These are phyloP conservation scores for Calocybe indica DNA, from an alignment of 768 basidiomycete species.

Conservation along the genomic window DNA sequence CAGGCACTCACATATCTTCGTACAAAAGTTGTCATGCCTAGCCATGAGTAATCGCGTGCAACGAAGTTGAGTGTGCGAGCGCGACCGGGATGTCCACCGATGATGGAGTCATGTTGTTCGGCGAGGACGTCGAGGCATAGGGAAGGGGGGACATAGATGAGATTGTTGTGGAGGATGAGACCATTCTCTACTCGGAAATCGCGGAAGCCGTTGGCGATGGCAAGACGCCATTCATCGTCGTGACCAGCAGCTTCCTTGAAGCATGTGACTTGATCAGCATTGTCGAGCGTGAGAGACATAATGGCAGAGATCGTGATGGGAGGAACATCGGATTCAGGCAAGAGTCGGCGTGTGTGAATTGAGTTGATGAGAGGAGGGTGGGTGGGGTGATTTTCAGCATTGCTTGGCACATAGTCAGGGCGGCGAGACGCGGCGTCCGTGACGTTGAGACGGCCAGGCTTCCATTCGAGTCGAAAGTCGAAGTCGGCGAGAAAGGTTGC, in stretches of 20 bases:
- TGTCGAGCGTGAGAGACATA: conserved; percentile 18
- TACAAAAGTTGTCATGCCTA: conserved; percentile 16
- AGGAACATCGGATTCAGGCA: no score
- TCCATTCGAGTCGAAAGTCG: conserved; percentile 25
- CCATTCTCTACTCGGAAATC: conserved; percentile 13
- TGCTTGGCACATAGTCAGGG: conserved; percentile 23
- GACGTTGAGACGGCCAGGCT: conserved; percentile 20
- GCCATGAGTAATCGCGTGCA: conserved; percentile 35
- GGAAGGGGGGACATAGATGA: conserved; percentile 11
- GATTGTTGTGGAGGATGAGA: conserved; percentile 17
- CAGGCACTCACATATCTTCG: conserved; percentile 27
- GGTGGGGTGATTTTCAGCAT: conserved; percentile 16
- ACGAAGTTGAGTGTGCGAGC: conserved; percentile 26
- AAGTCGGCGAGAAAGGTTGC: conserved; percentile 33
- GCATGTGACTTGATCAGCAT: conserved; percentile 15
- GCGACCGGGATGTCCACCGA: conserved; percentile 36
- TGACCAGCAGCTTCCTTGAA: conserved; percentile 16
- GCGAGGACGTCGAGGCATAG: conserved; percentile 4
- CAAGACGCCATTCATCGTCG: conserved; percentile 18
- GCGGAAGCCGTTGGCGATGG: conserved; percentile 9
- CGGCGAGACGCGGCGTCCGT: conserved; percentile 24
- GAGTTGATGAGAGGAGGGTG: conserved; percentile 22
- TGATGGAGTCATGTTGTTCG: conserved; percentile 27
- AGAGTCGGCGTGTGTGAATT: conserved; percentile 19
- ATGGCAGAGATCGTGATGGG: conserved; percentile 21